These are phyloP conservation scores for Metschnikowia noctiluminum DNA, from an alignment of 805 yeast species.

Conservation along the genomic window DNA sequence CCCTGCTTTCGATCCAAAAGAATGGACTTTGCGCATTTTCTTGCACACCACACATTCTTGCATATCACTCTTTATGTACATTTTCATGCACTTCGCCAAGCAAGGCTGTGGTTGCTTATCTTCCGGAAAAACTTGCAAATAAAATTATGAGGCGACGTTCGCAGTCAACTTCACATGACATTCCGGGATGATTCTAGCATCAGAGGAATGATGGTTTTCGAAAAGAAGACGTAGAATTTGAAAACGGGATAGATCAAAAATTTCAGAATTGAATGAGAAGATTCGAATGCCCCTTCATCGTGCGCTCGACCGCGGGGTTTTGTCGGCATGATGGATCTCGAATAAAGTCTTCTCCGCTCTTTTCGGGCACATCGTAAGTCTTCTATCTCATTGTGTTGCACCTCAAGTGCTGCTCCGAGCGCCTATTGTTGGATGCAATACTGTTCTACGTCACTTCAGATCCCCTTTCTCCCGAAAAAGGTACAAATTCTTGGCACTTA, in stretches of 20 bases:
- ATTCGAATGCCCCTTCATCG: too few relatives aligned
- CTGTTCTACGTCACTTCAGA: constrained; percentile 1
- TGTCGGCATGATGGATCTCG: background rate
- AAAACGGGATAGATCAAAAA: too few relatives aligned
- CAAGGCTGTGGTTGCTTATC: background rate
- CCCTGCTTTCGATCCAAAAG: too few relatives aligned
- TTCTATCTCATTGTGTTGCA: background rate
- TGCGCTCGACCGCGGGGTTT: background rate
- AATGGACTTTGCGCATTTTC: too few relatives aligned
- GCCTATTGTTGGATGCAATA: background rate
- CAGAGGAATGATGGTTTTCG: too few relatives aligned
- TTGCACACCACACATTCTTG: background rate
- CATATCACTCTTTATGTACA: too few relatives aligned
- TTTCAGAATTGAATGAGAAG: too few relatives aligned
- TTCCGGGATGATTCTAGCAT: too few relatives aligned
- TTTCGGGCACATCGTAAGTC: background rate
- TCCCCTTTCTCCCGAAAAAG: background rate
- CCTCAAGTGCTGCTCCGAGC: background rate
- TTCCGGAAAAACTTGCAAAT: background rate
- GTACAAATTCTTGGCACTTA: background rate
- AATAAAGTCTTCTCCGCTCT: background rate
- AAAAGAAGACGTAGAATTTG: too few relatives aligned
- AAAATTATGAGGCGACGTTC: background rate
- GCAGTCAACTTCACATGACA: background rate
- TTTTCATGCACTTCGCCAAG: background rate